Evolutionary conservation across 176 grass and related monocot genomes (phyloP), one percentile per base, ranked within the genome.

Genomic region (maize (Zea mays)): DNA sequence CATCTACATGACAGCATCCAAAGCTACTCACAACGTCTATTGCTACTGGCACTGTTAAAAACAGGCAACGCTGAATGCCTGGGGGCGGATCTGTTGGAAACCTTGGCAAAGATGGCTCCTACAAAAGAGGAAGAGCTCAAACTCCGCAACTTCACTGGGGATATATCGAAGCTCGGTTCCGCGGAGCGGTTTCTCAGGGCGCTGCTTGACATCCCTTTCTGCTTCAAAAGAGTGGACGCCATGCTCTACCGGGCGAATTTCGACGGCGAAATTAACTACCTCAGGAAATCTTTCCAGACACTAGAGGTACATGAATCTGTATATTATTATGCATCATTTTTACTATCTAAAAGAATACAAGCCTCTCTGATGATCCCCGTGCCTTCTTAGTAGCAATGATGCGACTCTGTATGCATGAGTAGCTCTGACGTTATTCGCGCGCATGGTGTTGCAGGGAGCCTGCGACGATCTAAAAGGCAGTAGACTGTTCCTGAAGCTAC

Each of bases 71-170:
- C 85, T 72, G 92, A 95, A 77, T 89, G 75, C 76, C 75, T 99
- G 61, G 96, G 96, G 38, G 62, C 84, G 48, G 96, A 95, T 63
- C 82, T 93, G 55, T 82, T 99, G 87, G 96, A 99, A 90, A 99
- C 96, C 59, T 86, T 99, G 67, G 92, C 89, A 58, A 99, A 99
- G 88, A 95, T 99, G 96, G 92, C 96, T 85, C 96, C 96, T 38
- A 99, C 96, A 6, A 99, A 95, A 82, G 92, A 99, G 67, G 96
- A 99, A 89, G 96, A 99, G 79, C 48, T 91, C 47, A 93, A 89
- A 70, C 90, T 99, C 40, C 84, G 72, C 41, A 87, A 89, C 16
- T 99, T 83, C 50, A 78, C 80, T 21, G 92, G 90, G 35, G 92
- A 99, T 72, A 69, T 85, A 77, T 93, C 90, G 33, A 99, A 89